phyloP scores from a whole-genome alignment of 2,329 filamentous ascomycete species.

The Colletotrichum tropicicola region DNA sequence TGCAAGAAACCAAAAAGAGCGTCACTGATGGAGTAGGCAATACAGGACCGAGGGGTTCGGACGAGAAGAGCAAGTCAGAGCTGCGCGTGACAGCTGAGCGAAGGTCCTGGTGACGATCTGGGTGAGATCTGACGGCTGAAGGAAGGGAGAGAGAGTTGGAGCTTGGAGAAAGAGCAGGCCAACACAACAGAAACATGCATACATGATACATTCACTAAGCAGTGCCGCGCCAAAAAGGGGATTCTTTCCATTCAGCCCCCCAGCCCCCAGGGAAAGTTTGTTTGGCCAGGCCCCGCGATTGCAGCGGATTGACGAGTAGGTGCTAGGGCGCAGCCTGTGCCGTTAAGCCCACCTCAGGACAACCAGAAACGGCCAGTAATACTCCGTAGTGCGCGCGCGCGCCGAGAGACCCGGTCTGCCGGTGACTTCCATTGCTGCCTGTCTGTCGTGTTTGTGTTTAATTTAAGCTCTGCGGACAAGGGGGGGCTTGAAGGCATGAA shows the following conservation, averaged over 20 bases:
- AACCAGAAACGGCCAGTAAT: background rate
- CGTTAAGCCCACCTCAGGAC: background rate
- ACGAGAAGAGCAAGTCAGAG: too few relatives aligned
- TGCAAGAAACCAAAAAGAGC: too few relatives aligned
- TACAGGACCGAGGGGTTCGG: too few relatives aligned
- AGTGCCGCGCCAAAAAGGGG: background rate
- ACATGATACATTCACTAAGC: background rate
- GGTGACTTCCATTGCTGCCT: background rate
- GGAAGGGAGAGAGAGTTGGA: background rate
- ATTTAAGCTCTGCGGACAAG: slow-evolving; percentile 11
- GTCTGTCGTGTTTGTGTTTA: slow-evolving; percentile 8
- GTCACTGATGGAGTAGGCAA: too few relatives aligned
- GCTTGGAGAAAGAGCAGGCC: background rate
- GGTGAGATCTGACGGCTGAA: too few relatives aligned
- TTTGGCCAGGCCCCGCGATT: slow-evolving; percentile 13
- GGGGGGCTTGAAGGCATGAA: background rate
- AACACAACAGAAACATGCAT: background rate
- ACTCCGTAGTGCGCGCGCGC: background rate
- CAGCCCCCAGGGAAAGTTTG: background rate
- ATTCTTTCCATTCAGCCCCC: background rate
- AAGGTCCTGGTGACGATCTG: too few relatives aligned
- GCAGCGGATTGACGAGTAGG: slow-evolving; percentile 12
- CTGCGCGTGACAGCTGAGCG: too few relatives aligned
- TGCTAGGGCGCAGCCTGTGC: slow-evolving; percentile 14
- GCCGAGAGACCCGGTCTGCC: background rate